Conservation (phyloP, 2,329 filamentous ascomycete species). For the Emydomyces testavorans region DNA sequence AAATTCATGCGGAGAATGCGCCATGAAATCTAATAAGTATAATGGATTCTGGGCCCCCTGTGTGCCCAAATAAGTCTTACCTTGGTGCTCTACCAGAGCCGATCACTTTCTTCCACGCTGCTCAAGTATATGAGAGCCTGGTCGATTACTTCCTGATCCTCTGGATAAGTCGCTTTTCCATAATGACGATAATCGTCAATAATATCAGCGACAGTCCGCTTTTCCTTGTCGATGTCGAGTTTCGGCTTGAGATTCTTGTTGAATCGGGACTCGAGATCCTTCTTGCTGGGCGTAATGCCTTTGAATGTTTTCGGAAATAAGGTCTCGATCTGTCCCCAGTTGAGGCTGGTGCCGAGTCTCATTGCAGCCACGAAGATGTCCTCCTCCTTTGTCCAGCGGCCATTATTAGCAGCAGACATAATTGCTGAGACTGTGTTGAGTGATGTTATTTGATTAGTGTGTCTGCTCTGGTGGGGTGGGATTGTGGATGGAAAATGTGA, state of each 20-base stretch:
- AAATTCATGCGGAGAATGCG: background rate
- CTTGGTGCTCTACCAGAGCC: conserved; percentile 6
- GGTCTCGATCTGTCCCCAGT: conserved; percentile 14
- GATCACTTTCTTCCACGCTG: background rate
- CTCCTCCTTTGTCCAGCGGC: conserved; percentile 11
- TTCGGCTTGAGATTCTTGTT: conserved; percentile 16
- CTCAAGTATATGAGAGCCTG: conserved; percentile 4
- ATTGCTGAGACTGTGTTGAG: background rate
- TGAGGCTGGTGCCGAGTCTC: conserved; percentile 15
- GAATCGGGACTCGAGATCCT: conserved; percentile 18
- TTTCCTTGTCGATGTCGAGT: background rate
- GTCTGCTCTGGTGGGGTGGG: background rate
- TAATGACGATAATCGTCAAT: conserved; percentile 16
- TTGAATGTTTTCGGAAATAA: conserved; percentile 13
- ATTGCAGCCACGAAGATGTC: conserved; percentile 16
- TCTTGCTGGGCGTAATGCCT: conserved; percentile 1
- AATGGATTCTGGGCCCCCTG: background rate
- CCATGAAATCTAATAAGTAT: no score
- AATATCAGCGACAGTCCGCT: conserved; percentile 9
- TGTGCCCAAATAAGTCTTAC: background rate
- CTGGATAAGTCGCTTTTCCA: background rate
- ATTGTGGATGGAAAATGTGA: background rate
- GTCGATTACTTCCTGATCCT: conserved; percentile 8
- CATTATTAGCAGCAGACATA: conserved; percentile 10
- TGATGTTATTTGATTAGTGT: background rate